These are phyloP conservation scores for Jamesozyma spencerorum DNA, from an alignment of 805 yeast genomes.

Conservation along the genomic window DNA sequence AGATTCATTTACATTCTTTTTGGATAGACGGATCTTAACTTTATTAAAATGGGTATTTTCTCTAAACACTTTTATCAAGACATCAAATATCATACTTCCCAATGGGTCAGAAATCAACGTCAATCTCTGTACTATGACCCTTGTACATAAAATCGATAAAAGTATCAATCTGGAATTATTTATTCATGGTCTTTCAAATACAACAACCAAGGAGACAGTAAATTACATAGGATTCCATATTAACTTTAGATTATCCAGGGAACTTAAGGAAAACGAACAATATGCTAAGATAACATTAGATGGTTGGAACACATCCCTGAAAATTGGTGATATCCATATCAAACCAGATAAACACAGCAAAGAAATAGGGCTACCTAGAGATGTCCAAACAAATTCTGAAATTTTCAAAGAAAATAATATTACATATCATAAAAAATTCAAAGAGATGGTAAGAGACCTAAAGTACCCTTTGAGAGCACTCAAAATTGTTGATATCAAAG, in stretches of 20 bases:
- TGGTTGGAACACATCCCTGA: constrained; percentile 16
- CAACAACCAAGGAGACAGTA: constrained; percentile 10
- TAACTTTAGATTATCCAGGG: constrained; percentile 7
- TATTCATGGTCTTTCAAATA: constrained; percentile 12
- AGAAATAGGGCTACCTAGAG: neutral
- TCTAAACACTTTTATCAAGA: constrained; percentile 9
- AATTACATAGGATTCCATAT: constrained; percentile 16
- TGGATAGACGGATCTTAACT: constrained; percentile 6
- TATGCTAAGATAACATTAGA: constrained; percentile 6
- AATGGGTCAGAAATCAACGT: constrained; percentile 7
- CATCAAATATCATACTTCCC: constrained; percentile 6
- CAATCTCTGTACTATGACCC: constrained; percentile 14
- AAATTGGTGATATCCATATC: constrained; percentile 15
- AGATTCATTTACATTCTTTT: constrained; percentile 7
- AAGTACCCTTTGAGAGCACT: constrained; percentile 9
- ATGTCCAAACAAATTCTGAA: neutral
- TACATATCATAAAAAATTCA: neutral
- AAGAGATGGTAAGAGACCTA: constrained; percentile 1
- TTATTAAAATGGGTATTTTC: constrained; percentile 12
- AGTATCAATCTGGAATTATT: constrained; percentile 14
- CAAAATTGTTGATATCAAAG: constrained; percentile 22
- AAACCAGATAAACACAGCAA: constrained; percentile 5
- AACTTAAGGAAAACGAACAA: neutral
- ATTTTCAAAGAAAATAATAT: neutral
- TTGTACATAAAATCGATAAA: constrained; percentile 10